Conservation (phyloP, 305 asterid genomes). For the Withania somnifera region DNA sequence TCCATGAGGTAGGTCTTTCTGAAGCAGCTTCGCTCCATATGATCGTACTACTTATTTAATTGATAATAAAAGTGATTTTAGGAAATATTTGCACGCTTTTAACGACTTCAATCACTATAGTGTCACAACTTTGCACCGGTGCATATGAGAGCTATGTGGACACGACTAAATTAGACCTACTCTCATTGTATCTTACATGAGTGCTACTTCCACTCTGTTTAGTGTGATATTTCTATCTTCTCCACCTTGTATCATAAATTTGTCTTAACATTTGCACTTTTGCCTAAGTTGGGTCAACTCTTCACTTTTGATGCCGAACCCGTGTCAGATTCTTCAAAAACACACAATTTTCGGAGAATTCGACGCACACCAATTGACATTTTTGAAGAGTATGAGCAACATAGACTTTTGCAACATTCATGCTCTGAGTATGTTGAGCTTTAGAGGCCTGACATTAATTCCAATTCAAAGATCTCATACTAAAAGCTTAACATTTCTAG, state of each 20-base stretch:
- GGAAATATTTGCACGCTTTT: not conserved
- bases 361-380: too few species aligned
- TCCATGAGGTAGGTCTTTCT: not conserved
- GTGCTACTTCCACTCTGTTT: not conserved
- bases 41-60: not conserved
- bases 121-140: not conserved
- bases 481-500: not conserved
- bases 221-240: not conserved
- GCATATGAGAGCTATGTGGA: not conserved
- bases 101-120: not conserved
- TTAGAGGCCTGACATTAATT: not conserved
- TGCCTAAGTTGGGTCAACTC: too few species aligned
- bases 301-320: too few species aligned
- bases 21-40: not conserved
- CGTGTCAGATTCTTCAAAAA: too few species aligned
- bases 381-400: too few species aligned
- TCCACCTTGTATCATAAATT: not conserved
- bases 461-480: not conserved
- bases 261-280: not conserved
- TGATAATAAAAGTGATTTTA: not conserved
- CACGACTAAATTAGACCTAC: not conserved
- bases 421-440: not conserved
- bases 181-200: not conserved
- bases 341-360: too few species aligned
- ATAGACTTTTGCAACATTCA: not conserved